Percentiles rank a stretch among this genome's conserved stretches.
Conservation (phyloP, 2,329 filamentous ascomycete species). For the Phaeosphaeriaceae sp. region DNA sequence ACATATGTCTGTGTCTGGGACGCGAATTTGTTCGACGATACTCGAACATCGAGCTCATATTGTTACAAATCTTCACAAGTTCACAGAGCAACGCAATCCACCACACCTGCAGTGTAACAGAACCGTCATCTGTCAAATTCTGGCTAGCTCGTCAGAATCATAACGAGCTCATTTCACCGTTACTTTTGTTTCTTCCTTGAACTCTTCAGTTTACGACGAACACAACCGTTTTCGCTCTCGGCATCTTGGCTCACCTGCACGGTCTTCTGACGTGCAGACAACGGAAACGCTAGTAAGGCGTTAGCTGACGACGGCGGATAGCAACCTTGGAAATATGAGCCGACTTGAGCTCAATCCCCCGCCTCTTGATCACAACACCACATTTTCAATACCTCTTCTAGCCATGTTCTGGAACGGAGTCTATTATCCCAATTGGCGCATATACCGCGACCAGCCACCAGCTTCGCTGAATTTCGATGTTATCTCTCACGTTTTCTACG, state of each 20-base stretch:
- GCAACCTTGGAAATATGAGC: conserved; percentile 27
- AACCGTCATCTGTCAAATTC: neutral
- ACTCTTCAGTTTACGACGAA: too few species aligned
- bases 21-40: neutral
- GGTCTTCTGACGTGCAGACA: conserved; percentile 34
- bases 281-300: conserved; percentile 38
- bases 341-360: conserved; percentile 30
- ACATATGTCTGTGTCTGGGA: neutral
- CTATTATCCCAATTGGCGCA: conserved; percentile 82
- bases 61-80: too few species aligned
- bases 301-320: conserved; percentile 31
- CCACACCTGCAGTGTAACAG: neutral
- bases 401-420: conserved; percentile 70
- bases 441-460: conserved; percentile 76
- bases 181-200: neutral
- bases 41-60: neutral
- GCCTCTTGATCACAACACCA: conserved; percentile 31
- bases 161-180: neutral
- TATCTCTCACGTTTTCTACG: conserved; percentile 83
- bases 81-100: too few species aligned
- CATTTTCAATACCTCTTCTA: conserved; percentile 37
- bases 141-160: too few species aligned
- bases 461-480: conserved; percentile 76
- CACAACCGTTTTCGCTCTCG: neutral
- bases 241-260: conserved; percentile 19